Conservation (phyloP, 2,329 filamentous ascomycete species). For the Arthrobotrys conoides region DNA sequence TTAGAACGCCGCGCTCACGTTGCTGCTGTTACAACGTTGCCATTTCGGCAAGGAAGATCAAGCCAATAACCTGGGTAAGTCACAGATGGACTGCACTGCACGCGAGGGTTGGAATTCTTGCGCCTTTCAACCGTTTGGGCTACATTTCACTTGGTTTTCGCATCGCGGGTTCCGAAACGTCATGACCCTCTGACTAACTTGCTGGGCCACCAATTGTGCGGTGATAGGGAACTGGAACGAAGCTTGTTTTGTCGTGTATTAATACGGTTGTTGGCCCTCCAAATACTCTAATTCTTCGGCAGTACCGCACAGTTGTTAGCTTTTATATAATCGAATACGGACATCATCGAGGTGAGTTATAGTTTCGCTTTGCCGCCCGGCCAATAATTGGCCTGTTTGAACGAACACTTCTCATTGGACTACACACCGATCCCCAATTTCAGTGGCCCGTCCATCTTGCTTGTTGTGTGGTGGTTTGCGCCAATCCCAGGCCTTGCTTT, state of each 20-base stretch:
- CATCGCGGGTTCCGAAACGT: conserved; percentile 39
- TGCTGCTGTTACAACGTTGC: conserved; percentile 33
- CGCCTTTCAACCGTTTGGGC: conserved; percentile 52
- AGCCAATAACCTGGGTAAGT: conserved; percentile 21
- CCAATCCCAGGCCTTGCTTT: conserved; percentile 57
- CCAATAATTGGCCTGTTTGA: conserved; percentile 33
- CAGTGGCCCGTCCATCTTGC: conserved; percentile 36
- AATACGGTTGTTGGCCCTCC: conserved; percentile 27
- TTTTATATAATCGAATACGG: conserved; percentile 46
- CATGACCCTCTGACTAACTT: conserved; percentile 34
- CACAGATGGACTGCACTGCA: conserved; percentile 6
- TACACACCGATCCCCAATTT: conserved; percentile 43
- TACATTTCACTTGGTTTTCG: conserved; percentile 44
- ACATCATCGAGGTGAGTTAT: conserved; percentile 41
- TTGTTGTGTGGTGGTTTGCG: conserved; percentile 35
- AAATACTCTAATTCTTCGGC: conserved; percentile 19
- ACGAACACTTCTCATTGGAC: conserved; percentile 47
- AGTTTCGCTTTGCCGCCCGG: conserved; percentile 56
- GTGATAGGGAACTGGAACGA: conserved; percentile 23
- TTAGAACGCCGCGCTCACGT: conserved; percentile 55
- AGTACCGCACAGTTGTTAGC: conserved; percentile 23
- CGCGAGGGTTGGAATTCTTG: conserved; percentile 37
- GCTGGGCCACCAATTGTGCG: conserved; percentile 25
- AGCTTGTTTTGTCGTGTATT: conserved; percentile 32
- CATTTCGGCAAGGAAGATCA: conserved; percentile 36